A percentile compares a stretch with the other conserved stretches of the same genome.
Evolutionary conservation across 495 filamentous ascomycete species (phyloP).

Genomic region (Amniculicola lignicola): DNA sequence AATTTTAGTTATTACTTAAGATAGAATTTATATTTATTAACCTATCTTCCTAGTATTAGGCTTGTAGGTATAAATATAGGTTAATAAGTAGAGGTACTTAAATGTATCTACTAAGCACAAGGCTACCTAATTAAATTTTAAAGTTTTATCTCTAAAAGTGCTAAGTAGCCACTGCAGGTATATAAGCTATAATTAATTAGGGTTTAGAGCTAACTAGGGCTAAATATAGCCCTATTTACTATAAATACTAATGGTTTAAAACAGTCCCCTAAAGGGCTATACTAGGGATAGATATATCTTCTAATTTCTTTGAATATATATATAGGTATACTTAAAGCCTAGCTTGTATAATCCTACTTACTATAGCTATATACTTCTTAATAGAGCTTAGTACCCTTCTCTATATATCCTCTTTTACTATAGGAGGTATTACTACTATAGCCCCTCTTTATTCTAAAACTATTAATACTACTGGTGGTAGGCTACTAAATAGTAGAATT

Average conservation of each 20-base stretch:
- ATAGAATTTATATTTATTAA: not conserved
- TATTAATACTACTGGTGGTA: slow-evolving; percentile 3
- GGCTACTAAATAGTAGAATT: not conserved
- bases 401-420: slow-evolving; percentile 3
- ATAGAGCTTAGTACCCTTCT: slow-evolving; percentile 3
- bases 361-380: slow-evolving; percentile 8
- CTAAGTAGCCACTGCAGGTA: not conserved
- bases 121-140: not conserved
- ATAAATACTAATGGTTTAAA: not conserved
- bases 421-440: slow-evolving; percentile 4
- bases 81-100: not conserved
- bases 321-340: slow-evolving; percentile 4
- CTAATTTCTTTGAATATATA: slow-evolving; percentile 2
- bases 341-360: slow-evolving; percentile 1
- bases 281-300: not conserved
- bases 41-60: not conserved
- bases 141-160: not conserved
- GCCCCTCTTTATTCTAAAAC: slow-evolving; percentile 4
- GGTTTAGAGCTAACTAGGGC: not conserved
- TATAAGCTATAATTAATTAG: not conserved
- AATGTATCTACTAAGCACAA: not conserved
- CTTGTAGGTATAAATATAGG: not conserved
- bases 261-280: not conserved
- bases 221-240: not conserved
- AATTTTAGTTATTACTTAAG: not conserved